Evolutionary conservation across 306 rosid species (phyloP), one percentile per base, ranked within the genome.

Genomic region (Fagus crenata): DNA sequence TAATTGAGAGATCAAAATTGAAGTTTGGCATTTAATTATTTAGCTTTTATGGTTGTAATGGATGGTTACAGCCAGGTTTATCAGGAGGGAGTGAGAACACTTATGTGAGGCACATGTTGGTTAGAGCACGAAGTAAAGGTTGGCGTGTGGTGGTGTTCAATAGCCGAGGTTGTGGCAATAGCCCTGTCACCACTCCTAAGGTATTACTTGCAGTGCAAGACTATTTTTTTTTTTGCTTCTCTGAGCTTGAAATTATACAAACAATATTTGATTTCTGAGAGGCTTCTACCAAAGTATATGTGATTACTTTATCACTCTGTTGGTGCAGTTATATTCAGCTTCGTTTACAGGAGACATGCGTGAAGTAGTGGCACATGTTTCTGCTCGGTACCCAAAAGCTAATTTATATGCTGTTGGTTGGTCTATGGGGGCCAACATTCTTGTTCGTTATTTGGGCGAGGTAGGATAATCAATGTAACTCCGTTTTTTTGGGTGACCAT

Each of bases 361-460:
- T 54, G 92, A 92, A 80, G 97, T 95, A 60, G 93, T 95, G 77
- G 88, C 85, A 9, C 96, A 89, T 88, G 91, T 95, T 74, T 80
- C 87, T n/a, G 53, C 58, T 72, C 84, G 84, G 53, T 92, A 92
- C 81, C 96, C 92, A 0, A 64, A 86, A 63, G 97, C 99, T 39
- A 90, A 95, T 84, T 15, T 95, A 17, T 92, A 95, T 80, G 97
- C 90, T 0, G 91, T 70, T 78, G 99, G 99, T n/a, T 95, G 99
- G 99, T 95, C 99, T 69, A 92, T 95, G 53, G 99, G 99, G 2
- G 99, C 96, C 51, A 95, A 95, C 84, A 89, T 95, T 86, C 99
- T 95, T 18, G 97, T 95, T 77, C 94, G 86, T 63, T 95, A 95
- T 77, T 77, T 95, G 88, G 99, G 93, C 39, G 89, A 87, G 96